These are phyloP conservation scores for Acephala macrosclerotiorum DNA, from an alignment of 2,329 filamentous ascomycete genomes.

Conservation along the genomic window DNA sequence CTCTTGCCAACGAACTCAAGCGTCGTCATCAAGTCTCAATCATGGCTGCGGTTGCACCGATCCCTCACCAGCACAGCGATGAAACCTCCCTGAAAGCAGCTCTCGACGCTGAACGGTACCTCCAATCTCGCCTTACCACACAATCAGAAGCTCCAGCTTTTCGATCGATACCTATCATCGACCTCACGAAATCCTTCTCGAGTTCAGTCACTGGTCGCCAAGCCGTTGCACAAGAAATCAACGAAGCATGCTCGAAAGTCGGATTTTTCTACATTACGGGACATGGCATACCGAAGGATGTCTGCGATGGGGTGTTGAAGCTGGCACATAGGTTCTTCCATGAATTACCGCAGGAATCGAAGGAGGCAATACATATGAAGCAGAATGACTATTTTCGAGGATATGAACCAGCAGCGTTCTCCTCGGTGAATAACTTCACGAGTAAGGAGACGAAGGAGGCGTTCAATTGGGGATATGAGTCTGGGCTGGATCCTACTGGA, in stretches of 20 bases:
- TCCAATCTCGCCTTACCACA: slow-evolving; percentile 35
- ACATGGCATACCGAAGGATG: slow-evolving; percentile 51
- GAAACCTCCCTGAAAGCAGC: slow-evolving; percentile 35
- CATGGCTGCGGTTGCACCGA: slow-evolving; percentile 24
- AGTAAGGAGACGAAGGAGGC: slow-evolving; percentile 56
- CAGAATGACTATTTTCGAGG: slow-evolving; percentile 51
- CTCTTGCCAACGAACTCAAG: neutral
- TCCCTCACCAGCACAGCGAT: slow-evolving; percentile 2
- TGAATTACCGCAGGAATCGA: slow-evolving; percentile 53
- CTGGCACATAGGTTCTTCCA: slow-evolving; percentile 55
- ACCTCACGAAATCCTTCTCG: slow-evolving; percentile 42
- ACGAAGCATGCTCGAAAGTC: slow-evolving; percentile 40
- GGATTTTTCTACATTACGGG: slow-evolving; percentile 50
- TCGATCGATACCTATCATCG: slow-evolving; percentile 41
- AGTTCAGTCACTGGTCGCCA: slow-evolving; percentile 35
- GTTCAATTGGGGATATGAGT: slow-evolving; percentile 45
- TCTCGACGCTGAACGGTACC: slow-evolving; percentile 38
- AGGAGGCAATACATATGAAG: slow-evolving; percentile 49
- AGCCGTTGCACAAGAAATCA: slow-evolving; percentile 38
- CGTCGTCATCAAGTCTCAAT: neutral
- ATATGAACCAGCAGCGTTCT: slow-evolving; percentile 56
- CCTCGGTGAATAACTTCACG: slow-evolving; percentile 53
- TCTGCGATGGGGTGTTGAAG: slow-evolving; percentile 51
- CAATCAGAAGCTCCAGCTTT: slow-evolving; percentile 34
- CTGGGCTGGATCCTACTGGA: slow-evolving; percentile 40